Evolutionary conservation across 2,329 filamentous ascomycete species (phyloP).

Genomic region (Cadophora luteo-olivacea): DNA sequence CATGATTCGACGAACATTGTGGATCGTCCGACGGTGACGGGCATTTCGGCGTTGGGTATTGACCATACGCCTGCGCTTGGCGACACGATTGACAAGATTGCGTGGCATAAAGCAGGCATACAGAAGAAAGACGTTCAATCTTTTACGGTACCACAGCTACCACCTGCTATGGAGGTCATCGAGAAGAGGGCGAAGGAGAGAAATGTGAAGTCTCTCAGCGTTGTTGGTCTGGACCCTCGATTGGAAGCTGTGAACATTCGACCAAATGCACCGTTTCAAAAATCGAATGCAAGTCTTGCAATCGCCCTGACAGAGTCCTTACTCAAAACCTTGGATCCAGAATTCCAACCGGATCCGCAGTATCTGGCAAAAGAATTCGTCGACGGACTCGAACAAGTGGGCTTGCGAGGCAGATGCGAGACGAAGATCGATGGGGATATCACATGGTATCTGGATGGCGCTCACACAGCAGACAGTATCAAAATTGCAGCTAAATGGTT

Average conservation of each 20-base stretch:
- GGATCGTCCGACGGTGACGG: conserved; percentile 60
- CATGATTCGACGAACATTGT: conserved; percentile 74
- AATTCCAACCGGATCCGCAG: conserved; percentile 37
- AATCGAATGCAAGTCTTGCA: conserved; percentile 60
- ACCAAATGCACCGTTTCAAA: conserved; percentile 64
- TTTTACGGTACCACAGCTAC: conserved; percentile 62
- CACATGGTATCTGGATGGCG: conserved; percentile 90
- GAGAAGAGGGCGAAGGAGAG: conserved; percentile 59
- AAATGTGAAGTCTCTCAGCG: conserved; percentile 51
- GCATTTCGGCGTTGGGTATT: conserved; percentile 70
- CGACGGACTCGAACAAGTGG: conserved; percentile 75
- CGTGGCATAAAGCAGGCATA: conserved; percentile 78
- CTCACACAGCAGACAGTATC: conserved; percentile 91
- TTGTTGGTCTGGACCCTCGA: conserved; percentile 55
- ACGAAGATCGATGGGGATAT: conserved; percentile 63
- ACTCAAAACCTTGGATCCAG: conserved; percentile 51
- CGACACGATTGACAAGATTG: conserved; percentile 67
- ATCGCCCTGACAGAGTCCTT: conserved; percentile 59
- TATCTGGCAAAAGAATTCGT: conserved; percentile 69
- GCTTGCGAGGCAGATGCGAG: conserved; percentile 82
- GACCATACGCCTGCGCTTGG: conserved; percentile 72
- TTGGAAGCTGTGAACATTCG: conserved; percentile 53
- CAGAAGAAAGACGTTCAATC: conserved; percentile 66
- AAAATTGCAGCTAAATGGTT: conserved; percentile 86
- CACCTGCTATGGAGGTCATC: conserved; percentile 57